Base-by-base conservation (phyloP, 1,139 yeast species). In the Geotrichum aggregatum region DNA sequence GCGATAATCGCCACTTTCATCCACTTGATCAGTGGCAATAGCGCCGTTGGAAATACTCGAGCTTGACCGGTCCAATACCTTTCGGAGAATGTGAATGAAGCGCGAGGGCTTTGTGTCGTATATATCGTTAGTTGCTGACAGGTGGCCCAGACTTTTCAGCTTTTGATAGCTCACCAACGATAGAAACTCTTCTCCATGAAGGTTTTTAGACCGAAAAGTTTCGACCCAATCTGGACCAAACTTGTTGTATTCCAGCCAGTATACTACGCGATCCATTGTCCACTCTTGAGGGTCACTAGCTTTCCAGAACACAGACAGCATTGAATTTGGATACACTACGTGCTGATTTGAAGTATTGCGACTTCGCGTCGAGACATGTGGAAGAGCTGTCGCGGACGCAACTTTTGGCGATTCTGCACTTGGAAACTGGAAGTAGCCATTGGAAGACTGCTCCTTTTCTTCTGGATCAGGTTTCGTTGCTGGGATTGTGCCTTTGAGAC, bases 151-250 rank as follows among this genome's bases (percentile, higher is more conserved):
- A 18, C 60, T 55, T 61, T 75, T 63, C 59, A 81, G 69, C 41
- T 75, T 76, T 39, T 83, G 88, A 64, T 85, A 85, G 51, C 83
- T 87, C 41, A 82, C 78, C 58, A 89, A 71, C 52, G 80, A 82
- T 22, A 88, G 69, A 62, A 88, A 88, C 35, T 78, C 71, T 49
- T 79, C 77, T 0, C 92, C 91, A 4, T 76, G 72, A 1, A 87
- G 74, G 54, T 80, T 81, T 57, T 82, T 76, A 44, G 75, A 73
- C 35, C 71, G 71, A 64, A 88, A 85, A 8, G 83, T 76, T 10
- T 75, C 79, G 28, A 77, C 73, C 96, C 96, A 89, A 11, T 83
- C 75, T 5, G 76, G 77, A 57, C 86, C 85, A 67, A 89, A 89
- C 34, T 78, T 76, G 64, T 88, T 77, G 22, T 67, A 61, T 14